Base-by-base conservation (phyloP, 257 asterid genomes). In the Solanum bulbocastanum region DNA sequence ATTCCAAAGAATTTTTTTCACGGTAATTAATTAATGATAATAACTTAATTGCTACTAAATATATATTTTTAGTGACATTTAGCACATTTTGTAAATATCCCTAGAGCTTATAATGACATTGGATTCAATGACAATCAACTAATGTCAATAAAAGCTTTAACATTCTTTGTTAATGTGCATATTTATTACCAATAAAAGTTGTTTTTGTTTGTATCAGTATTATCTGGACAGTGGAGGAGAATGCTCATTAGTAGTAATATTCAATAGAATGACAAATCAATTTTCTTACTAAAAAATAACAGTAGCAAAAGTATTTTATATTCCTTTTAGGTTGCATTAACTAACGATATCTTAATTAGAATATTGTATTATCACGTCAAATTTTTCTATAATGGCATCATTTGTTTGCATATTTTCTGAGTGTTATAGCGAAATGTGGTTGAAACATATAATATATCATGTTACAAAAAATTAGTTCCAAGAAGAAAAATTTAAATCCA, bases 71-170 rank as follows among this genome's bases (percentile, higher is more conserved):
- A 3, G 5, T 20, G 66, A 58, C 12, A 58, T 58, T 20, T 0
- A 58, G 0, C 25, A 58, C 5, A 20, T 10, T 56, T 56, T 7
- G 0, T 20, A 56, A 56, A 56, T 56, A 0, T 0, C 11, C 11
- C 11, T 56, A 56, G 3, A 56, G 2, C 4, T 25, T 56, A 56
- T 7, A 58, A 20, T 0, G 12, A 58, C 5, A 58, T 58, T 58
- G 25, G 0, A 20, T 8, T 20, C 11, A 20, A 3, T 58, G 25
- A 58, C 66, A 58, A 58, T 20, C 25, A 20, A 58, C 25, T 56
- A 56, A 20, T 56, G 1, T 0, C 12, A 0, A 58, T 58, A 58
- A 58, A 56, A 8, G 0, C 2, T 18, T 56, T 56, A 20, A 20
- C 4, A 7, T 4, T 52, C 0, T 52, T 52, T 52, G 0, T 52